Percentiles rank a stretch among this genome's conserved stretches.
Evolutionary conservation across 208 protist genomes (phyloP).

Genomic region (Acanthamoeba royreba): DNA sequence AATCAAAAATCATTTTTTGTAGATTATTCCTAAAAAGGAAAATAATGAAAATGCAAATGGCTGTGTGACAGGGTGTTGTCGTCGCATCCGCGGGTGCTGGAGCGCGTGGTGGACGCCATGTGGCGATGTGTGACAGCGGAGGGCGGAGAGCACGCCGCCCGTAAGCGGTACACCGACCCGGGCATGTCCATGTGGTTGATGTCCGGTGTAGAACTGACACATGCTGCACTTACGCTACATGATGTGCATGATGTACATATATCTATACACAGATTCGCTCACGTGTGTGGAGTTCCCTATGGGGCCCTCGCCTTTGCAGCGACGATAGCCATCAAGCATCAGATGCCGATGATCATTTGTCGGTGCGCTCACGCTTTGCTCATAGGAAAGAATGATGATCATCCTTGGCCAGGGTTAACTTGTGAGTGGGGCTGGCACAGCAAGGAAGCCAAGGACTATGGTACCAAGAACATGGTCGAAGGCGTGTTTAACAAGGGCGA

Average conservation of each 20-base stretch:
- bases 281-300: constrained; percentile 89
- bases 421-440: not conserved
- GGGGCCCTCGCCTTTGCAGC: constrained; percentile 93
- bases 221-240: too few species aligned
- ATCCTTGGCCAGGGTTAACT: too few species aligned
- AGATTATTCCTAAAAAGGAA: not conserved
- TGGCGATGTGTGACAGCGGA: not conserved
- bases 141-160: not conserved
- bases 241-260: too few species aligned
- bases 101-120: constrained; percentile 31
- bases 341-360: constrained; percentile 77
- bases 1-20: too few species aligned
- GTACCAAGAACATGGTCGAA: constrained; percentile 92
- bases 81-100: constrained; percentile 11
- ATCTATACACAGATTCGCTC: not conserved
- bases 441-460: constrained; percentile 86
- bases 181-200: not conserved
- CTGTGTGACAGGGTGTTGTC: not conserved
- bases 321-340: constrained; percentile 88
- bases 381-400: too few species aligned
- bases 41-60: too few species aligned
- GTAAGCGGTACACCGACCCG: not conserved
- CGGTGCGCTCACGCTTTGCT: too few species aligned
- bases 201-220: not conserved
- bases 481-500: constrained; percentile 90